Conservation (phyloP, 805 yeast genomes). For the Schwanniomyces vanrijiae region DNA sequence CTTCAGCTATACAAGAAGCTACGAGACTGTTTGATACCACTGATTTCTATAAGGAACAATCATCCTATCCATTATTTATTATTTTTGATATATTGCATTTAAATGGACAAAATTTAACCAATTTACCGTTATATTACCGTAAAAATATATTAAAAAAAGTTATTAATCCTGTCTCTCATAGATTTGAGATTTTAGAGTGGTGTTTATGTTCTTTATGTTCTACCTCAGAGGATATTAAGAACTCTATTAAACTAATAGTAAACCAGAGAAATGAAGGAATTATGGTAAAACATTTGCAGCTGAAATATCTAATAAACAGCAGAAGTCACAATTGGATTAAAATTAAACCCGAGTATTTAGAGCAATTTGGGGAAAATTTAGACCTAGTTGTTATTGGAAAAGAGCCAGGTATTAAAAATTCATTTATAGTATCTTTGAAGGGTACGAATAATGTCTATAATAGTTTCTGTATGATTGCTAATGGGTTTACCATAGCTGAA, state of each 20-base stretch:
- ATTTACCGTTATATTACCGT: slow-evolving; percentile 54
- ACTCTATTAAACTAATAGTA: slow-evolving; percentile 58
- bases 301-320: slow-evolving; percentile 61
- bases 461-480: slow-evolving; percentile 78
- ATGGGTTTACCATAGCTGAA: slow-evolving; percentile 73
- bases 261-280: slow-evolving; percentile 76
- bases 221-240: slow-evolving; percentile 52
- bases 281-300: slow-evolving; percentile 63
- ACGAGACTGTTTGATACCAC: slow-evolving; percentile 38
- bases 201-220: slow-evolving; percentile 40
- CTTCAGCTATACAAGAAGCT: slow-evolving; percentile 60
- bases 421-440: slow-evolving; percentile 73
- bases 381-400: slow-evolving; percentile 82
- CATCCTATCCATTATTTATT: slow-evolving; percentile 54
- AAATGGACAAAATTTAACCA: slow-evolving; percentile 64
- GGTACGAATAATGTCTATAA: slow-evolving; percentile 47
- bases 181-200: slow-evolving; percentile 50
- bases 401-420: slow-evolving; percentile 66
- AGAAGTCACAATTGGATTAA: slow-evolving; percentile 77
- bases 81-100: slow-evolving; percentile 73
- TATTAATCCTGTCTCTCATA: slow-evolving; percentile 43
- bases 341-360: slow-evolving; percentile 86
- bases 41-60: slow-evolving; percentile 31
- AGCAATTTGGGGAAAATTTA: slow-evolving; percentile 81
- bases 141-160: slow-evolving; percentile 50